Base-by-base conservation (phyloP, 2,329 filamentous ascomycete genomes). In the Trematosphaeria pertusa region DNA sequence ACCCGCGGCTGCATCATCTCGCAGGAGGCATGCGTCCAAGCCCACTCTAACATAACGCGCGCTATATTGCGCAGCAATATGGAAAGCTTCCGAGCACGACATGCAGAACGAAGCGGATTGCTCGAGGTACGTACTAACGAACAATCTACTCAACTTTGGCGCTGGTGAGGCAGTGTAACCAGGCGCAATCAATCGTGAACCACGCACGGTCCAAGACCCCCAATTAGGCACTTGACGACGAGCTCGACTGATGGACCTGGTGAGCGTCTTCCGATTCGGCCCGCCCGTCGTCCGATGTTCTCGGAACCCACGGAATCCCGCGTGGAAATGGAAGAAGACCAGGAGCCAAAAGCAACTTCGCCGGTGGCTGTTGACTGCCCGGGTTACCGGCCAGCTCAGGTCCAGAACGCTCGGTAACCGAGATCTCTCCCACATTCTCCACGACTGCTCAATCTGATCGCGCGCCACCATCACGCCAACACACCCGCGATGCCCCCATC, bases 41-140 rank as follows among this genome's bases (percentile, higher is more conserved):
- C 43, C 19, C 12, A 4, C 22, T 4, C n/a, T 20, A 39, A 43
- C 38, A 43, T 43, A 37, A 39, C 26, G 39, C 45, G 41, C 46
- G 45, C 42, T n/a, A 61, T 56, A 62, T 59, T 59, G 46, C 50
- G 24, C 42, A 38, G 43, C 51, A 62, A 54, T 65, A 58, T 64
- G 52, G 56, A 53, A 55, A 53, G 40, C 39, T 49, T 53, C 56
- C 55, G 48, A 47, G 51, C 43, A 50, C 52, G 52, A 46, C 51
- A 39, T 48, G 34, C 28, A 20, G 17, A 52, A 44, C 18, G 26
- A 44, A 40, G 47, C 42, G 32, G 44, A 54, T 45, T 48, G 50
- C 51, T 50, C 44, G 42, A 48, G 22, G 41, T 31, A 46, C 37
- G 31, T 35, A 45, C 18, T 24, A 41, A 40, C 50, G 46, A 44